Evolutionary conservation across 1,284 basidiomycete species (phyloP).

Genomic region (Golubevia sp.): DNA sequence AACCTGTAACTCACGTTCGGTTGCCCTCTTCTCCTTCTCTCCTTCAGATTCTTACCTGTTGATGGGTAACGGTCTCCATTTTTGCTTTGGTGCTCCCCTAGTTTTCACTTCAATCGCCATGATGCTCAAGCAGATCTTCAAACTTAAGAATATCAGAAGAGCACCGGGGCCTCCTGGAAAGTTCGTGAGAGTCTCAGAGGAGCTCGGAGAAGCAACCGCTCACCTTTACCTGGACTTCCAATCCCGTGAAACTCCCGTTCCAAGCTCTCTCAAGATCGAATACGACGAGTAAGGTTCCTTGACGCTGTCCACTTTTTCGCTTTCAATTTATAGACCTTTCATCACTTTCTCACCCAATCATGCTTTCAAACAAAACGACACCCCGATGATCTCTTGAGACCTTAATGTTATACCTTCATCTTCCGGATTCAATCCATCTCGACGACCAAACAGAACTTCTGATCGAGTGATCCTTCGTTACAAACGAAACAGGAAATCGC

Average conservation of each 20-base stretch:
- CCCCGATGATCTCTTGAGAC: too few relatives aligned
- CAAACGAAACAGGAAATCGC: too few relatives aligned
- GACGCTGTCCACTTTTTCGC: too few relatives aligned
- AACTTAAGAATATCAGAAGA: slow-evolving; percentile 66
- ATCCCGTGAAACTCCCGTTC: slow-evolving; percentile 15
- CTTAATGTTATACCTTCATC: too few relatives aligned
- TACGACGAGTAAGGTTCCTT: slow-evolving; percentile 11
- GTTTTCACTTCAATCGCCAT: slow-evolving; percentile 63
- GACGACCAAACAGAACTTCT: too few relatives aligned
- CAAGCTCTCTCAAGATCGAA: slow-evolving; percentile 16
- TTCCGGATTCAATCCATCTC: too few relatives aligned
- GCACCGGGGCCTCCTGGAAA: slow-evolving; percentile 67
- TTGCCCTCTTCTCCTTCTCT: too few relatives aligned
- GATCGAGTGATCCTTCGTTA: too few relatives aligned
- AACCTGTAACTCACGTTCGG: too few relatives aligned
- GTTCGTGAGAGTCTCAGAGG: slow-evolving; percentile 51
- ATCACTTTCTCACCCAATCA: too few relatives aligned
- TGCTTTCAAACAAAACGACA: too few relatives aligned
- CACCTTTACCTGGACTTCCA: slow-evolving; percentile 12
- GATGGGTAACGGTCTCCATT: slow-evolving; percentile 67
- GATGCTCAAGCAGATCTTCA: slow-evolving; percentile 67
- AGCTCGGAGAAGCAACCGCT: slow-evolving; percentile 12
- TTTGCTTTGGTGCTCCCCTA: slow-evolving; percentile 48
- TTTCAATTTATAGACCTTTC: too few relatives aligned
- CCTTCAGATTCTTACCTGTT: slow-evolving; percentile 68